Base-by-base conservation (phyloP, 805 yeast species). In the Kodamaea laetipori region DNA sequence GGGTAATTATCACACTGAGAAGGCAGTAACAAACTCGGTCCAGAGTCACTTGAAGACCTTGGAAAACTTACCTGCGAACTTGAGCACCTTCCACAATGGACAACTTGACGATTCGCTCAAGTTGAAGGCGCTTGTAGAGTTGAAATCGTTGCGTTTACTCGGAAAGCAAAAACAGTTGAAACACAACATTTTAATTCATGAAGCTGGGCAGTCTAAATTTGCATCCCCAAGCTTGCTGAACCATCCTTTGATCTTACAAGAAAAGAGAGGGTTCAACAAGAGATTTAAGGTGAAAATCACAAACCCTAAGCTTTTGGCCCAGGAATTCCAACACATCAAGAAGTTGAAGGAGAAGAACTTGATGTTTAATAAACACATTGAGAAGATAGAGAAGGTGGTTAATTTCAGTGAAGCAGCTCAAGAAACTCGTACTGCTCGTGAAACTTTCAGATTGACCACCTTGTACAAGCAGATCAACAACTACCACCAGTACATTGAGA, bases 291-390 rank as follows among this genome's bases (percentile, higher is more conserved):
- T 83, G 41, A 80, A 80, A 46, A 84, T 84, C 23, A 81, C 83
- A 13, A 86, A 84, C 55, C 86, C 95, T 1, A 85, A 88, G 4
- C 73, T 83, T 47, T 67, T 86, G 36, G 90, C 90, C 3, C 84
- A 81, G 59, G 87, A 84, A 57, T 69, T 86, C 45, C 89, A 85
- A 55, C 84, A 81, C 57, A 84, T 83, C 54, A 85, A 84, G 58
- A 73, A 76, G 49, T 64, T 78, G 43, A 92, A 86, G 44, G 68
- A 47, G 11, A 38, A 44, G 30, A 45, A 45, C 48, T 50, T 45
- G 42, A 52, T 52, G 37, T 63, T 57, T 47, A 44, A 50, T 16
- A 48, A 58, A 45, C 66, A 57, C 44, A 58, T 60, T 38, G 49
- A 53, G 33, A 58, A 58, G 46, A 49, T 54, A 39, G 53, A 55